Evolutionary conservation across 495 filamentous ascomycete species (phyloP).

Genomic region (Xylaria telfairii): DNA sequence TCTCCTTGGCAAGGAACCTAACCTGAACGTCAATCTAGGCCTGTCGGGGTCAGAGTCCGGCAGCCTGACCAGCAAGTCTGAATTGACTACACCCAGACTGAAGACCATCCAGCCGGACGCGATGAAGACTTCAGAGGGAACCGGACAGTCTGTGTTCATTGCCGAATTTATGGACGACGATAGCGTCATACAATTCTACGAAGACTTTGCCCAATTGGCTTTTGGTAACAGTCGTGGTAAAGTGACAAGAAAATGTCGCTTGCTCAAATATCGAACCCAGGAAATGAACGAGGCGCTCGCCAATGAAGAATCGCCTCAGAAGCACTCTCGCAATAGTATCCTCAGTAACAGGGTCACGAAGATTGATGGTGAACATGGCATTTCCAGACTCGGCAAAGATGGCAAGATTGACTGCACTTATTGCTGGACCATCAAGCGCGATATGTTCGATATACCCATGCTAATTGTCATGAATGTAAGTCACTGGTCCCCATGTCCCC

Average conservation of each 20-base stretch:
- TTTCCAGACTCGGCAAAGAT: constrained; percentile 79
- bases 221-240: constrained; percentile 87
- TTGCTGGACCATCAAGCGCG: constrained; percentile 94
- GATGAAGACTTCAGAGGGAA: constrained; percentile 36
- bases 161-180: constrained; percentile 94
- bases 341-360: constrained; percentile 60
- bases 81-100: constrained; percentile 53
- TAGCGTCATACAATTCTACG: constrained; percentile 91
- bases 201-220: constrained; percentile 89
- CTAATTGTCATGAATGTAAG: constrained; percentile 96
- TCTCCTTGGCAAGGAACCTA: constrained; percentile 83
- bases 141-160: constrained; percentile 78
- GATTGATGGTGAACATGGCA: constrained; percentile 78
- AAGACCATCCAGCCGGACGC: constrained; percentile 45
- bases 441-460: constrained; percentile 99
- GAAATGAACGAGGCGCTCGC: constrained; percentile 54
- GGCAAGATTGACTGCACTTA: constrained; percentile 94
- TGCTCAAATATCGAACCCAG: constrained; percentile 88
- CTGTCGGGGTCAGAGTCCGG: constrained; percentile 43
- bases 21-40: constrained; percentile 83
- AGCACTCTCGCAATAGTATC: constrained; percentile 53
- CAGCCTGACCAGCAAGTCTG: constrained; percentile 44
- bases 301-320: constrained; percentile 43
- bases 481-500: constrained; percentile 30
- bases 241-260: constrained; percentile 80